Conservation (phyloP, 1,284 basidiomycete genomes). For the Vanrija sp. region DNA sequence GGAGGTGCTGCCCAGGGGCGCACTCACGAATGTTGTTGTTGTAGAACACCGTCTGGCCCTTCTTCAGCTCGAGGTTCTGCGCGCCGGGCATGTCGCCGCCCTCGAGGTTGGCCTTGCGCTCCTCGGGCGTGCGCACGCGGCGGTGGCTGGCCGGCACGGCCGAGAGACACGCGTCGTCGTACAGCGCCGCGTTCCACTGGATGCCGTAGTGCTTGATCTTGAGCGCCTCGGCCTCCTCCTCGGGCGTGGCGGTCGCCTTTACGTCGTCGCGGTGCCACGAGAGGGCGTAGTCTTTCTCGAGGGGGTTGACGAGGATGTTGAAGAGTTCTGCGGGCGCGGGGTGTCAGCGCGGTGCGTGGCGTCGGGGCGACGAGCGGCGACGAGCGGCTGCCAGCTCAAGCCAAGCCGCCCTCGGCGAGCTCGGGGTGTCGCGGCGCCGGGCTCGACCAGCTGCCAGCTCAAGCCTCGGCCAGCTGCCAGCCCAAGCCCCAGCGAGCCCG, state of each 20-base stretch:
- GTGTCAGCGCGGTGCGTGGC: constrained; percentile 1
- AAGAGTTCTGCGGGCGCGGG: constrained; percentile 60
- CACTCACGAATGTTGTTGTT: constrained; percentile 71
- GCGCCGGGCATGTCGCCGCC: constrained; percentile 67
- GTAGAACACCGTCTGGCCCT: constrained; percentile 75
- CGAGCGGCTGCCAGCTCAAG: too few species aligned
- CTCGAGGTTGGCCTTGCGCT: constrained; percentile 58
- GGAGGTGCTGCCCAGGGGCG: not conserved
- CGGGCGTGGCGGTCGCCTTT: constrained; percentile 58
- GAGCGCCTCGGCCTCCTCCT: constrained; percentile 63
- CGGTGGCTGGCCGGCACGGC: constrained; percentile 69
- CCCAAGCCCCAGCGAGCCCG: too few species aligned
- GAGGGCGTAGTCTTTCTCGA: constrained; percentile 64
- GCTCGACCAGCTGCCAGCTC: too few species aligned
- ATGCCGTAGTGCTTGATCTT: constrained; percentile 64
- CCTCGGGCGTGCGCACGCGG: constrained; percentile 58
- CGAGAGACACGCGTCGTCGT: constrained; percentile 68
- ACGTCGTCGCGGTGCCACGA: constrained; percentile 82
- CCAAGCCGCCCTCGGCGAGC: too few species aligned
- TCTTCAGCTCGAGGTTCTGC: constrained; percentile 58
- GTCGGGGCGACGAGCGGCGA: not conserved
- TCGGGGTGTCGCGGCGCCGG: too few species aligned
- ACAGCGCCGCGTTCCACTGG: constrained; percentile 80
- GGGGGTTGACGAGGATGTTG: constrained; percentile 72
- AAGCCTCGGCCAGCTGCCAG: too few species aligned